Percentiles rank a stretch among this genome's conserved stretches.
Conservation (phyloP, 148 eudicot genomes). For the Talinum fruticosum region DNA sequence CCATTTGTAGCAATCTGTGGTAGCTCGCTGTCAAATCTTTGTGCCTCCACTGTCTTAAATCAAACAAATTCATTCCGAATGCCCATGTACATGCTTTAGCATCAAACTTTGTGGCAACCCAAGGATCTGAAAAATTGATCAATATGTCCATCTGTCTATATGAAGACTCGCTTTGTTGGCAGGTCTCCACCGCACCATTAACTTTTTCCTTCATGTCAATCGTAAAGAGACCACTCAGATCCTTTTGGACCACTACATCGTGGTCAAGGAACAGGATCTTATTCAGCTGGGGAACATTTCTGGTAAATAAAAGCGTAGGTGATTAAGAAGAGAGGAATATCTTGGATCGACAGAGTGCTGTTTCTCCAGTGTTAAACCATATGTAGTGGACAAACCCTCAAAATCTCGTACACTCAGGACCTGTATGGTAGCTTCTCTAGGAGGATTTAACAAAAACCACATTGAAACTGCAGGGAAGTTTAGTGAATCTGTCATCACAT, state of each 20-base stretch:
- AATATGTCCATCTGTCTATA: slow-evolving; percentile 61
- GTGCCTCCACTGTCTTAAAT: slow-evolving; percentile 74
- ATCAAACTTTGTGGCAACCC: slow-evolving; percentile 51
- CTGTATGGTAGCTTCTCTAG: slow-evolving; percentile 68
- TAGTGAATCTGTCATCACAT: slow-evolving; percentile 84
- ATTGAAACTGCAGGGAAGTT: slow-evolving; percentile 76
- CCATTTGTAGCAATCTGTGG: slow-evolving; percentile 63
- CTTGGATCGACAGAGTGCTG: slow-evolving; percentile 63
- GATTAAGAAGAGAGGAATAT: slow-evolving; percentile 78
- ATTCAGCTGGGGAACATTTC: slow-evolving; percentile 74
- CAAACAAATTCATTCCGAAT: slow-evolving; percentile 96
- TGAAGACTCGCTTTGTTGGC: slow-evolving; percentile 56
- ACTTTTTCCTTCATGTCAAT: slow-evolving; percentile 72
- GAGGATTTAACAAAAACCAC: slow-evolving; percentile 93
- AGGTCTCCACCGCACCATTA: slow-evolving; percentile 90
- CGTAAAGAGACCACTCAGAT: slow-evolving; percentile 65
- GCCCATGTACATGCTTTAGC: slow-evolving; percentile 91
- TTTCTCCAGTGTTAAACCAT: slow-evolving; percentile 35
- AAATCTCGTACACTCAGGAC: slow-evolving; percentile 60
- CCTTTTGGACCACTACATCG: slow-evolving; percentile 89
- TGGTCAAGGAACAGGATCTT: slow-evolving; percentile 92
- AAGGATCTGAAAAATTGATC: slow-evolving; percentile 78
- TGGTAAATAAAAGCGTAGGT: slow-evolving; percentile 89
- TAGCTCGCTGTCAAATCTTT: slow-evolving; percentile 59
- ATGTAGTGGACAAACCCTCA: slow-evolving; percentile 39